These are phyloP conservation scores for Candida maesae DNA, from an alignment of 805 yeast genomes.

Conservation along the genomic window DNA sequence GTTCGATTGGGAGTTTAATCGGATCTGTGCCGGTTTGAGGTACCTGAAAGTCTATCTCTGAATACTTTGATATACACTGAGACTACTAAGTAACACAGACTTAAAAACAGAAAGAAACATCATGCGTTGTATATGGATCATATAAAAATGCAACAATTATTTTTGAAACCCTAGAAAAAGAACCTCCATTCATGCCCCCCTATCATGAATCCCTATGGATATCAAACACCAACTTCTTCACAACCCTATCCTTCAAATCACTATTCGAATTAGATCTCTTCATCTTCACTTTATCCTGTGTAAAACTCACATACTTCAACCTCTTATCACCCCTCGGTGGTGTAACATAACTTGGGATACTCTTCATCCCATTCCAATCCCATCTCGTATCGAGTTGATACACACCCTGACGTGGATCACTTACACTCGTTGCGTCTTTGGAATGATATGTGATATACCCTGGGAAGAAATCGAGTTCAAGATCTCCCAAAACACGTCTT, in stretches of 20 bases:
- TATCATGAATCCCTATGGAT: constrained; percentile 26
- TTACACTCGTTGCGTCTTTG: not conserved
- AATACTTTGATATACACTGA: too few species aligned
- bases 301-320: constrained; percentile 19
- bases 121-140: too few species aligned
- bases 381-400: constrained; percentile 18
- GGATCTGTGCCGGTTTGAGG: too few species aligned
- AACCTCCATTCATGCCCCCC: too few species aligned
- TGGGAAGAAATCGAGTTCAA: constrained; percentile 18
- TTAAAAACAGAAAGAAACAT: too few species aligned
- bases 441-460: constrained; percentile 20
- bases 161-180: too few species aligned
- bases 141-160: too few species aligned
- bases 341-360: constrained; percentile 24
- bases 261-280: constrained; percentile 23
- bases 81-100: too few species aligned
- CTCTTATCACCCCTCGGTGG: constrained; percentile 27
- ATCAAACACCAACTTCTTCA: constrained; percentile 25
- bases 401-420: constrained; percentile 7
- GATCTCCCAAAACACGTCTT: too few species aligned
- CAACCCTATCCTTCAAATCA: constrained; percentile 21
- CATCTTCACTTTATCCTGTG: constrained; percentile 10
- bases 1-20: too few species aligned
- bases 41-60: too few species aligned
- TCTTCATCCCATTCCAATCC: constrained; percentile 11